phyloP scores from a whole-genome alignment of 2,329 filamentous ascomycete genomes.

The Colletotrichum sp. region DNA sequence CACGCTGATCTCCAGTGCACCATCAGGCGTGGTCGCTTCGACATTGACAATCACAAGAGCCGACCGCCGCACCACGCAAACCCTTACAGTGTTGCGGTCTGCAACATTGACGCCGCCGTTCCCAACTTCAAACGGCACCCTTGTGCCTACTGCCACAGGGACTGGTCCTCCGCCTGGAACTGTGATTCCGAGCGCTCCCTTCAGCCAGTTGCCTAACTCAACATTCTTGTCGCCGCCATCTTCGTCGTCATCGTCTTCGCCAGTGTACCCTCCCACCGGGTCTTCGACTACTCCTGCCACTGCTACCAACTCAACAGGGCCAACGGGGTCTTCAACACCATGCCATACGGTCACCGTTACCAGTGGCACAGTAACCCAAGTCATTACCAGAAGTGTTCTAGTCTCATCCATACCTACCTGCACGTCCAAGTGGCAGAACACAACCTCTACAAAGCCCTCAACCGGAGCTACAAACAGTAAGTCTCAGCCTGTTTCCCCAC shows the following conservation, averaged over 20 bases:
- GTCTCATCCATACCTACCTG: neutral
- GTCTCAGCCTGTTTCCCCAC: neutral
- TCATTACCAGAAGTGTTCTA: slow-evolving; percentile 11
- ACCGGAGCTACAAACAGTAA: neutral
- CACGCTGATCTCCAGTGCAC: neutral
- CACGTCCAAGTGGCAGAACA: slow-evolving; percentile 11
- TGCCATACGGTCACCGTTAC: slow-evolving; percentile 20
- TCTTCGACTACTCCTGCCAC: neutral
- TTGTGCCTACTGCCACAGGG: neutral
- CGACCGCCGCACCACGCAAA: neutral
- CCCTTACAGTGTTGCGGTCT: neutral
- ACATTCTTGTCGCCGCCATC: neutral
- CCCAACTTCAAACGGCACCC: neutral
- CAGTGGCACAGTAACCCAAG: slow-evolving; percentile 11
- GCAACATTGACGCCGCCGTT: neutral
- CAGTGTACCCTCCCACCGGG: neutral
- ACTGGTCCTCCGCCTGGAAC: fast-evolving
- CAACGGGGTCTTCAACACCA: neutral
- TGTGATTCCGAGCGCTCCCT: neutral
- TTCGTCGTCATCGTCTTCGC: neutral
- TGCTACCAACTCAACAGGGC: neutral
- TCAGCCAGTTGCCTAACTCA: neutral
- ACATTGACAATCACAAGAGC: neutral
- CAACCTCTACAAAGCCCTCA: neutral
- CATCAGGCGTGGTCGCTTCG: neutral